These are phyloP conservation scores for Neoascochyta sp. DNA, from an alignment of 2,329 filamentous ascomycete species.

Conservation along the genomic window DNA sequence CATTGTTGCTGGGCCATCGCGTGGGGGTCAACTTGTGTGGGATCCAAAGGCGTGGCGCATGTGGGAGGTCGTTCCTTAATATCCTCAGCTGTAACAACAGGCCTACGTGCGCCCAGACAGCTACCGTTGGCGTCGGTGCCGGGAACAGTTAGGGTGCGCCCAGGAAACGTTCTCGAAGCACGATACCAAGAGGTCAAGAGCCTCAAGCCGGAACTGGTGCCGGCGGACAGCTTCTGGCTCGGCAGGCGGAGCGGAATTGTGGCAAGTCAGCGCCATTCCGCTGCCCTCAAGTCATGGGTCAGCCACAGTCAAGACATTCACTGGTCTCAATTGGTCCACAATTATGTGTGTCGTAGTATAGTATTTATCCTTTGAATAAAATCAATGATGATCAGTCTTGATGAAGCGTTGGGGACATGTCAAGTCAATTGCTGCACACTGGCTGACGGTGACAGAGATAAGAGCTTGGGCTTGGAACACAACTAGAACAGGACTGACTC, in stretches of 20 bases:
- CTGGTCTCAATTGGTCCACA: no score
- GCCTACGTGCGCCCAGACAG: conserved; percentile 29
- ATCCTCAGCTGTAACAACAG: conserved; percentile 7
- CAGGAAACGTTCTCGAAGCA: conserved; percentile 9
- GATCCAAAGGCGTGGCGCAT: conserved; percentile 6
- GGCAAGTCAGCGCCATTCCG: no score
- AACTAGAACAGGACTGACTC: no score
- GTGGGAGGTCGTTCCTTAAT: conserved; percentile 11
- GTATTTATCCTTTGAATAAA: no score
- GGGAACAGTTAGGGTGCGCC: conserved; percentile 6
- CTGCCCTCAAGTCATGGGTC: no score
- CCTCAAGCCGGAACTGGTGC: conserved; percentile 19
- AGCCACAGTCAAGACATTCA: no score
- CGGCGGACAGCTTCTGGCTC: conserved; percentile 6
- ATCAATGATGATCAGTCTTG: no score
- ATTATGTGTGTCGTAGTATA: no score
- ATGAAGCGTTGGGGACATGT: no score
- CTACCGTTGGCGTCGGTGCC: conserved; percentile 5
- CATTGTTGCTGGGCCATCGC: conserved; percentile 24
- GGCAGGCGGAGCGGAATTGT: conserved; percentile 14
- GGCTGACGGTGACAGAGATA: no score
- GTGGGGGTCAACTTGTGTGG: conserved; percentile 1
- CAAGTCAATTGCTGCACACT: no score
- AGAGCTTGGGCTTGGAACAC: no score
- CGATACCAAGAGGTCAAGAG: conserved; percentile 23